Conservation (phyloP, 2,329 filamentous ascomycete species). For the Hypoxylon sp. region DNA sequence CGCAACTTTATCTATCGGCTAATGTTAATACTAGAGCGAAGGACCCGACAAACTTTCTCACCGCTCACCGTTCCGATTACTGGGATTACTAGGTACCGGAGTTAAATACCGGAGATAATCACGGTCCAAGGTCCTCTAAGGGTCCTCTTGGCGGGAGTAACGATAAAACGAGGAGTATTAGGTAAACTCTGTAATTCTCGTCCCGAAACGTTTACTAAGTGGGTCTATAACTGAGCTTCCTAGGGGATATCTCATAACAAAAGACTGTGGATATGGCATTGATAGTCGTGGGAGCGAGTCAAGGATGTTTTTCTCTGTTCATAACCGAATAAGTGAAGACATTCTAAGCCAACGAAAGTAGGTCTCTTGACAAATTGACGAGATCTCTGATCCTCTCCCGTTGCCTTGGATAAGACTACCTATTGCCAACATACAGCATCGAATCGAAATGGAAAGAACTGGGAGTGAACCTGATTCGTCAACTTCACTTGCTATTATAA, state of each 20-base stretch:
- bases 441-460: too few relatives aligned
- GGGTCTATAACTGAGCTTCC: not conserved
- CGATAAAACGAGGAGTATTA: not conserved
- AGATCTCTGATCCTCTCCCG: too few relatives aligned
- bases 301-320: not conserved
- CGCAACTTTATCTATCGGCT: conserved; percentile 28
- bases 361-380: too few relatives aligned
- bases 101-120: conserved; percentile 32
- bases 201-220: not conserved
- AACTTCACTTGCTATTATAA: too few relatives aligned
- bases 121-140: not conserved
- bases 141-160: not conserved
- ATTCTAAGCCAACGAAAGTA: too few relatives aligned
- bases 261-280: not conserved
- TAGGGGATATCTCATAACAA: not conserved
- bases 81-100: conserved; percentile 12
- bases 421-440: too few relatives aligned
- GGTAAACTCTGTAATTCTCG: not conserved
- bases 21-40: conserved; percentile 19
- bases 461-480: too few relatives aligned
- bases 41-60: conserved; percentile 20
- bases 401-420: too few relatives aligned
- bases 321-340: not conserved
- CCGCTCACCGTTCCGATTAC: conserved; percentile 14
- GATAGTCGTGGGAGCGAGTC: not conserved